A percentile compares a stretch with the other conserved stretches of the same genome.
Evolutionary conservation across 768 basidiomycete species (phyloP).

Genomic region (Leccinellum rugosiceps): DNA sequence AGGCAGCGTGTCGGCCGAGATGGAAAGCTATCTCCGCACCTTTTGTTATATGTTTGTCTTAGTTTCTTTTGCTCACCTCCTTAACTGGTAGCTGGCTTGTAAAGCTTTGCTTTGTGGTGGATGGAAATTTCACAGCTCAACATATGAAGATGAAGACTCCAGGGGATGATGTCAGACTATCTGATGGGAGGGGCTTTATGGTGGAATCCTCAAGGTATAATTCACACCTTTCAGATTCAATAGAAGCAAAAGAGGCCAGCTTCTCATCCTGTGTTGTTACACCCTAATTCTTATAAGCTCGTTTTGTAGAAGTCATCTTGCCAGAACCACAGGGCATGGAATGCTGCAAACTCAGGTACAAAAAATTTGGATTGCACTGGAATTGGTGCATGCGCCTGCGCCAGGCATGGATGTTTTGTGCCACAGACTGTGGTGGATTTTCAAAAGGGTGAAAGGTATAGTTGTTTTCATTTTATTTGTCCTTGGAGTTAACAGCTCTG

Average conservation of each 20-base stretch:
- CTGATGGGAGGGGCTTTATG: too few relatives aligned
- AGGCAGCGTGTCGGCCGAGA: too few relatives aligned
- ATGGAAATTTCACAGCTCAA: too few relatives aligned
- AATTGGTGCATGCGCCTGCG: neutral
- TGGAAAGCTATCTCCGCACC: too few relatives aligned
- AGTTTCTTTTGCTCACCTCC: neutral
- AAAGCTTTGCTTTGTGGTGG: too few relatives aligned
- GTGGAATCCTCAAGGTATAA: too few relatives aligned
- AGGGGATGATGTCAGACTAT: too few relatives aligned
- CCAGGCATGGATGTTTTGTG: conserved; percentile 13
- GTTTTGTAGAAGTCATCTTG: neutral
- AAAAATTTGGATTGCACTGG: neutral
- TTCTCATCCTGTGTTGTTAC: neutral
- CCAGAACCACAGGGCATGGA: neutral
- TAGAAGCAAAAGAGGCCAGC: neutral
- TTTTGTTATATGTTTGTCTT: neutral
- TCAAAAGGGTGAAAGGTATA: conserved; percentile 24
- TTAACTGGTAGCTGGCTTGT: too few relatives aligned
- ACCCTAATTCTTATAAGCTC: too few relatives aligned
- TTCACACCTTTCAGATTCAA: too few relatives aligned
- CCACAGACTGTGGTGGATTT: conserved; percentile 32
- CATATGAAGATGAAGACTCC: too few relatives aligned
- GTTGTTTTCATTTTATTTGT: neutral
- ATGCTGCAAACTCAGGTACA: neutral
- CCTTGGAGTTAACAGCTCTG: neutral